Conservation (phyloP, 371 early-diverging fungal genomes). For the Rhizopus microsporus region DNA sequence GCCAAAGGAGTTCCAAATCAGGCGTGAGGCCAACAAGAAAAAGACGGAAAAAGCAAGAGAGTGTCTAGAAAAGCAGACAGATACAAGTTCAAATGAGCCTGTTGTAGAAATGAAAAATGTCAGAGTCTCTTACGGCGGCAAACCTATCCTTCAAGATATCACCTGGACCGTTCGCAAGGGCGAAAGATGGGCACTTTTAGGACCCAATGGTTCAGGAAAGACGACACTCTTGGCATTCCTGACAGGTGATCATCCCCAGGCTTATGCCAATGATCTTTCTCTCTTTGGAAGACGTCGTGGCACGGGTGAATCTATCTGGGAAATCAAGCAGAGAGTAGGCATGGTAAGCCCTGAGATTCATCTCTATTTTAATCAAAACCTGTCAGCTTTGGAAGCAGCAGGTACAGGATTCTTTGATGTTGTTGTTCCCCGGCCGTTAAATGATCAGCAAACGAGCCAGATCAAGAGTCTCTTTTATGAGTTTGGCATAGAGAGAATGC, state of each 20-base stretch:
- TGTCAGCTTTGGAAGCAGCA: slow-evolving; percentile 44
- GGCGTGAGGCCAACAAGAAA: neutral
- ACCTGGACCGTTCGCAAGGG: slow-evolving; percentile 55
- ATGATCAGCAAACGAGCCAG: slow-evolving; percentile 22
- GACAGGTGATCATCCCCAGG: slow-evolving; percentile 67
- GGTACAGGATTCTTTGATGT: slow-evolving; percentile 53
- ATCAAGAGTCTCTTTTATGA: slow-evolving; percentile 41
- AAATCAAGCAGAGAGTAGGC: slow-evolving; percentile 54
- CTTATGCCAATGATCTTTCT: slow-evolving; percentile 57
- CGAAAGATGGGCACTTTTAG: slow-evolving; percentile 60
- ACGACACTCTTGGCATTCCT: slow-evolving; percentile 63
- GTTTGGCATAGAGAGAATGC: slow-evolving; percentile 36
- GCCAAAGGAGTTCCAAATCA: slow-evolving; percentile 27
- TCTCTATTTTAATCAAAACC: slow-evolving; percentile 51
- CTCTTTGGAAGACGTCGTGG: slow-evolving; percentile 62
- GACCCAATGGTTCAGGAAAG: slow-evolving; percentile 65
- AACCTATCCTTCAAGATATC: slow-evolving; percentile 47
- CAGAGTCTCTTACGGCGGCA: slow-evolving; percentile 48
- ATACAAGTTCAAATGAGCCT: slow-evolving; percentile 19
- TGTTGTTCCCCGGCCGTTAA: slow-evolving; percentile 35
- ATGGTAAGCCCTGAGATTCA: slow-evolving; percentile 63
- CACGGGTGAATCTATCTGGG: slow-evolving; percentile 61
- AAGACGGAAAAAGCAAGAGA: slow-evolving; percentile 2
- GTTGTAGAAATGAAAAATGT: slow-evolving; percentile 52
- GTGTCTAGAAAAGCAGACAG: neutral